Evolutionary conservation across 176 grass and related monocot genomes (phyloP).

Genomic region (Tuctoria greenei): DNA sequence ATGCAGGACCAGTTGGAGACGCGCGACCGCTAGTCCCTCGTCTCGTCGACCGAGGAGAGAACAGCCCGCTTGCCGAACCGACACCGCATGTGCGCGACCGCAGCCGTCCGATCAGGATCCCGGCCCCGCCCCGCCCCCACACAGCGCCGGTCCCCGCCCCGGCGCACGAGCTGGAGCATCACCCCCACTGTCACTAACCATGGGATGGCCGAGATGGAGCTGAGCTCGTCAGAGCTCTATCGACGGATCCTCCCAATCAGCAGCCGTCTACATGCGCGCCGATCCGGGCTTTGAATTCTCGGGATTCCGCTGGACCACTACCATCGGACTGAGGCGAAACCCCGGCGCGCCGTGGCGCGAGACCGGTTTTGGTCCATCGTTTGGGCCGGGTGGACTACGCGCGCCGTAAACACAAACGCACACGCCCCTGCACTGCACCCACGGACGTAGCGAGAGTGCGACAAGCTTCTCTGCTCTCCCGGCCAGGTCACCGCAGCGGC

Average conservation of each 20-base stretch:
- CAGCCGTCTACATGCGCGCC: slow-evolving; percentile 12
- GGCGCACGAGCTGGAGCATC: background rate
- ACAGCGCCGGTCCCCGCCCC: slow-evolving; percentile 35
- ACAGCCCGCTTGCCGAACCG: background rate
- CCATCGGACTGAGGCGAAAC: background rate
- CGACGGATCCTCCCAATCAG: slow-evolving; percentile 16
- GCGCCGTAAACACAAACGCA: no score
- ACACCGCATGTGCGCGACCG: slow-evolving; percentile 39
- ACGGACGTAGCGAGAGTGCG: background rate
- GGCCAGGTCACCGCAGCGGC: background rate
- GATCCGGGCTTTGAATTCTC: slow-evolving; percentile 21
- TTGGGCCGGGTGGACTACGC: no score
- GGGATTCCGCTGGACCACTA: slow-evolving; percentile 29
- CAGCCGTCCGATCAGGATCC: slow-evolving; percentile 48
- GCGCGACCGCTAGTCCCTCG: background rate
- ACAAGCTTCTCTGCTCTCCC: background rate
- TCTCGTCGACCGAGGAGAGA: background rate
- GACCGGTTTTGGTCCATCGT: background rate
- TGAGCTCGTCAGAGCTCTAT: background rate
- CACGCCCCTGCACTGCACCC: background rate
- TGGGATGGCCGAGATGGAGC: slow-evolving; percentile 2
- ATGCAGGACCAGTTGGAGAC: background rate
- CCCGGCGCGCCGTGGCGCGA: background rate
- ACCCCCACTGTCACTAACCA: background rate
- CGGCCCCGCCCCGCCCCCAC: background rate